Percentiles rank a stretch among this genome's conserved stretches.
Evolutionary conservation across 352 stramenopile genomes (phyloP).

Genomic region (Phytopythium helicoides): DNA sequence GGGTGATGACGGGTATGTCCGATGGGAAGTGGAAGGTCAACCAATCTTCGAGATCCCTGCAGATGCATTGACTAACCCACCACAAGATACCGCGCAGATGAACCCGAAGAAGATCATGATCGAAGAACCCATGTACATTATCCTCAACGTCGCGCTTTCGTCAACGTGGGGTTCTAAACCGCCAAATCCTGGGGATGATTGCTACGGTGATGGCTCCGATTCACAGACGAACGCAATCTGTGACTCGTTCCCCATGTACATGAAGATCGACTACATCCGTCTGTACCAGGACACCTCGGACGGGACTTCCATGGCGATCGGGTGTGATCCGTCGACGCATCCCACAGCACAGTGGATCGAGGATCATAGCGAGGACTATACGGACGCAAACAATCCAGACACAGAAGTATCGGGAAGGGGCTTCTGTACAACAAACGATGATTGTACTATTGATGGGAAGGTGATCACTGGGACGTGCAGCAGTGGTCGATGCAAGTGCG

Average conservation of each 20-base stretch:
- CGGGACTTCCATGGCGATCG: slow-evolving; percentile 34
- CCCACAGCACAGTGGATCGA: slow-evolving; percentile 66
- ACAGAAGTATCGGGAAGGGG: slow-evolving; percentile 39
- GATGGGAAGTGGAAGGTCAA: slow-evolving; percentile 61
- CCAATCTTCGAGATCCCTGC: slow-evolving; percentile 80
- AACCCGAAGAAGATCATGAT: slow-evolving; percentile 47
- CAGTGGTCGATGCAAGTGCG: slow-evolving; percentile 27
- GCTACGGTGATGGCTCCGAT: slow-evolving; percentile 27
- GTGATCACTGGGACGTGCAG: slow-evolving; percentile 29
- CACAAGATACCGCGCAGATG: slow-evolving; percentile 26
- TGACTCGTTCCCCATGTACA: slow-evolving; percentile 56
- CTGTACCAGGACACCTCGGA: slow-evolving; percentile 33
- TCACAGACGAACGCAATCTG: slow-evolving; percentile 41
- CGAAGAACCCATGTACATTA: slow-evolving; percentile 52
- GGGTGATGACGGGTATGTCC: slow-evolving; percentile 30
- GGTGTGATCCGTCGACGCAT: slow-evolving; percentile 47
- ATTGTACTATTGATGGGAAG: slow-evolving; percentile 40
- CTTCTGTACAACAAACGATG: slow-evolving; percentile 42
- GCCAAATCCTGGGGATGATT: slow-evolving; percentile 29
- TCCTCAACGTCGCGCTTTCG: slow-evolving; percentile 51
- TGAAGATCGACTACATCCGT: slow-evolving; percentile 78
- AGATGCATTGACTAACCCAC: slow-evolving; percentile 29
- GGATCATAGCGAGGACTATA: slow-evolving; percentile 52
- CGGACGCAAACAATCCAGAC: slow-evolving; percentile 41
- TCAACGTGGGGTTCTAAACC: slow-evolving; percentile 57